A percentile compares a stretch with the other conserved stretches of the same genome.
Conservation (phyloP, 805 yeast species). For the Ogataea populi-albae region DNA sequence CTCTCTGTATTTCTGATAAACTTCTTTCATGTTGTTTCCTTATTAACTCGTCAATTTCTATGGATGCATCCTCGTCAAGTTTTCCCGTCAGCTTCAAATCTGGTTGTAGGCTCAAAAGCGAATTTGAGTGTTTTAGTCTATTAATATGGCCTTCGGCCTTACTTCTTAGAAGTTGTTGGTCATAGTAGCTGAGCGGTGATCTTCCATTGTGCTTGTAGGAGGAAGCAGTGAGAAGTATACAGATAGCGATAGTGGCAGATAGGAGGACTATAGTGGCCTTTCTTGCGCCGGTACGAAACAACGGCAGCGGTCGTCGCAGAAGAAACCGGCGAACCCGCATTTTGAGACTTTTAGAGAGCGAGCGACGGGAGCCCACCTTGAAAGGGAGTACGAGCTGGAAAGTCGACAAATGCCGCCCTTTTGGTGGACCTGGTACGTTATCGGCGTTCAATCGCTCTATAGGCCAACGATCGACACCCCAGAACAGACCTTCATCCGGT, state of each 20-base stretch:
- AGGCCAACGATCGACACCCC: too few species aligned
- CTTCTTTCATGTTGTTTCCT: conserved; percentile 4
- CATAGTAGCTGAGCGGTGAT: conserved; percentile 18
- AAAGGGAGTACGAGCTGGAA: too few species aligned
- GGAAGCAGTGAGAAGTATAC: conserved; percentile 1
- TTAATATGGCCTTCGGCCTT: conserved; percentile 3
- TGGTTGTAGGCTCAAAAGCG: background rate
- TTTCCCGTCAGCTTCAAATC: conserved; percentile 2
- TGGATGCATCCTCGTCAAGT: conserved; percentile 4
- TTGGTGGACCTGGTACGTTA: too few species aligned
- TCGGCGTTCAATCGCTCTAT: too few species aligned
- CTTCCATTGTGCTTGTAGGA: conserved; percentile 1
- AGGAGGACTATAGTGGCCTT: too few species aligned
- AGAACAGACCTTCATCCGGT: too few species aligned
- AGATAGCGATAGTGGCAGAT: background rate
- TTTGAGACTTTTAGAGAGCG: too few species aligned
- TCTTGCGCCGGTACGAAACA: too few species aligned
- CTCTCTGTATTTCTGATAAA: conserved; percentile 4
- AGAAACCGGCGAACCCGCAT: too few species aligned
- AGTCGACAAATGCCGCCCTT: too few species aligned
- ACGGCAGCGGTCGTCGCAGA: too few species aligned
- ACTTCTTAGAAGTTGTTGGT: conserved; percentile 15
- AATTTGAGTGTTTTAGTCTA: conserved; percentile 6
- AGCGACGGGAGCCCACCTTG: too few species aligned
- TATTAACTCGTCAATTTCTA: conserved; percentile 5